Conservation (phyloP, 2,329 filamentous ascomycete genomes). For the Zymoseptoria crescenta region DNA sequence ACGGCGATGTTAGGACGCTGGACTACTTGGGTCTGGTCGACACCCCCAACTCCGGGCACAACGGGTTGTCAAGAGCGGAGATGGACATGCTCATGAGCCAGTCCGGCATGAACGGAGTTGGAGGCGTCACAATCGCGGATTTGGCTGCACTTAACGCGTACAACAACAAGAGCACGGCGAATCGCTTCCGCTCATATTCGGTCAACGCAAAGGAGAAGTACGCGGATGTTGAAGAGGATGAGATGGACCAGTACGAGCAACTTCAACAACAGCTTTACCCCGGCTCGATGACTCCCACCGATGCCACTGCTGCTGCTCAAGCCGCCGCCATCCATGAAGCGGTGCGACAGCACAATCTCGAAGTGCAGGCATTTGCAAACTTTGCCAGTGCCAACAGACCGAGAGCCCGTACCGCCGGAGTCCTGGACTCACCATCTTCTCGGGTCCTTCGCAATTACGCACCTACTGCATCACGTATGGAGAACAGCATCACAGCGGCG, state of each 20-base stretch:
- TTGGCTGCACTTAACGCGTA: slow-evolving; percentile 69
- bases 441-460: slow-evolving; percentile 63
- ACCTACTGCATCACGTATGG: slow-evolving; percentile 65
- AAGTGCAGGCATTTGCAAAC: slow-evolving; percentile 84
- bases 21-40: slow-evolving; percentile 95
- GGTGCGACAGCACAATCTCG: slow-evolving; percentile 86
- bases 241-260: slow-evolving; percentile 43
- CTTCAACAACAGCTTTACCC: slow-evolving; percentile 50
- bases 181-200: slow-evolving; percentile 91
- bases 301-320: slow-evolving; percentile 49
- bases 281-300: slow-evolving; percentile 52
- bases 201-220: slow-evolving; percentile 99
- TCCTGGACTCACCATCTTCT: slow-evolving; percentile 68
- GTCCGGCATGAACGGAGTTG: slow-evolving; percentile 45
- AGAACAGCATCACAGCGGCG: slow-evolving; percentile 65
- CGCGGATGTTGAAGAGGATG: slow-evolving; percentile 68
- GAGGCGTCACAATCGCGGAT: slow-evolving; percentile 55
- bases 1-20: slow-evolving; percentile 84
- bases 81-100: slow-evolving; percentile 44
- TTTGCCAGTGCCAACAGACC: slow-evolving; percentile 76
- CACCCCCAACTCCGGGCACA: slow-evolving; percentile 73
- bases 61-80: slow-evolving; percentile 59
- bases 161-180: slow-evolving; percentile 63
- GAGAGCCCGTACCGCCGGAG: slow-evolving; percentile 82
- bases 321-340: slow-evolving; percentile 56